Evolutionary conservation across 768 basidiomycete genomes (phyloP), one percentile per base, ranked within the genome.

Genomic region (Russula sp.): DNA sequence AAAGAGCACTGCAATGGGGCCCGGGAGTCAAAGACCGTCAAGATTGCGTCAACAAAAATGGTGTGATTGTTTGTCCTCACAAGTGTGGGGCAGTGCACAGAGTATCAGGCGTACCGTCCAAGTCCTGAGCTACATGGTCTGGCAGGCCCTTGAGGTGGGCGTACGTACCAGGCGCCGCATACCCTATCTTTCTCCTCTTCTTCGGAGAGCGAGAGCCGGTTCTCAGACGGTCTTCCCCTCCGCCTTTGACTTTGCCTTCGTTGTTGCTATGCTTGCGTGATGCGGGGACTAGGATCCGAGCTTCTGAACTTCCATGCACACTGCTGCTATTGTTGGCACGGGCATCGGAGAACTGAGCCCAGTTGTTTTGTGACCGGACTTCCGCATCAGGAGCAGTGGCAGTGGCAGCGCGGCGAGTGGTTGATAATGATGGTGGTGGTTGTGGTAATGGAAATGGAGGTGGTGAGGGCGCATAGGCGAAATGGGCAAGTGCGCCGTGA

Each of bases 1-100:
- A 66, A 93, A 91, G 14, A 92, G 66, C 25, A 93, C 90, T 93
- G 54, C 0, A 29, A 0, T 5, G 22, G 25, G 14, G 14, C 16
- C 25, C 20, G 16, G 32, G 18, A 34, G 9, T 5, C 9, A 18
- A 5, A 5, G 29, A 29, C 25, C 8, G 7, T 25, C 7, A 9
- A 20, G 42, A 43, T 8, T 7, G n/a, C 8, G 53, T 6, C 38
- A 35, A 22, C 43, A 22, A 54, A 20, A n/a, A 7, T 18, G 5
- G 16, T 16, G 18, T 18, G 1, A 34, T n/a, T 36, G 43, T 46
- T 0, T 22, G 25, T 29, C 25, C 25, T 29, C 25, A 29, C 25
- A 29, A 1, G 25, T 29, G 25, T 29, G 25, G 25, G 25, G 25
- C 25, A 3, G 25, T 29, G 25, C 25, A 29, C 3, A 29, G 25